These are phyloP conservation scores for Psilocybe azurescens DNA, from an alignment of 768 basidiomycete genomes.

Conservation along the genomic window DNA sequence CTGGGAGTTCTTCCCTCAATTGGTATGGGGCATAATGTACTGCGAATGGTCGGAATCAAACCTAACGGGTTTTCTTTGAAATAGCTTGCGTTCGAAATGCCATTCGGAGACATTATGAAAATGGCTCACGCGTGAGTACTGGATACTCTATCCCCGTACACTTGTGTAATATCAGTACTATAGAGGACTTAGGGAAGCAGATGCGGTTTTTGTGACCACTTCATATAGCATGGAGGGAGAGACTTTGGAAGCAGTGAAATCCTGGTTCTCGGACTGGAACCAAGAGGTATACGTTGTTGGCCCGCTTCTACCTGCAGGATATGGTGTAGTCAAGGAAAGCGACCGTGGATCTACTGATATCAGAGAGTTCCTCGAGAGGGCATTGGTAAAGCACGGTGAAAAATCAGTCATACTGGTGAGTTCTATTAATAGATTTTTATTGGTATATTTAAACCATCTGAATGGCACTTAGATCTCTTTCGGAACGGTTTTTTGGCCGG, in stretches of 20 bases:
- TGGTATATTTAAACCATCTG: not conserved
- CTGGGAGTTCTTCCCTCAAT: conserved; percentile 9
- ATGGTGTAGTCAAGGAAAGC: not conserved
- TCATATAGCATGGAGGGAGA: not conserved
- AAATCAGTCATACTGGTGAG: conserved; percentile 4
- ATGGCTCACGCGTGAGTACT: not conserved
- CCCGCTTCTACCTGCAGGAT: conserved; percentile 1
- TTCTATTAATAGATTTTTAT: not conserved
- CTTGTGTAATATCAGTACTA: not conserved
- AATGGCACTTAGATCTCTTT: conserved; percentile 4
- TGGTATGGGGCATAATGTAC: not conserved
- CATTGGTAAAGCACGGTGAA: not conserved
- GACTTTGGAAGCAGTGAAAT: conserved; percentile 1
- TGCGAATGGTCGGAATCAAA: too few species aligned
- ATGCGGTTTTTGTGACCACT: not conserved
- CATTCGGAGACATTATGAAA: not conserved
- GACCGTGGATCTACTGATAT: not conserved
- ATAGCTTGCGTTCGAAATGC: conserved; percentile 7
- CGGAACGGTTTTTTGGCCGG: conserved; percentile 7
- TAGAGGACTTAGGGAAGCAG: not conserved
- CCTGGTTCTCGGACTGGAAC: conserved; percentile 1
- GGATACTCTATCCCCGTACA: not conserved
- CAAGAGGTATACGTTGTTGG: conserved; percentile 8
- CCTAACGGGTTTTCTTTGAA: too few species aligned
- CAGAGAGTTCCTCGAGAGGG: not conserved